phyloP scores from a whole-genome alignment of 768 basidiomycete genomes.

The Phanerochaete sordida region DNA sequence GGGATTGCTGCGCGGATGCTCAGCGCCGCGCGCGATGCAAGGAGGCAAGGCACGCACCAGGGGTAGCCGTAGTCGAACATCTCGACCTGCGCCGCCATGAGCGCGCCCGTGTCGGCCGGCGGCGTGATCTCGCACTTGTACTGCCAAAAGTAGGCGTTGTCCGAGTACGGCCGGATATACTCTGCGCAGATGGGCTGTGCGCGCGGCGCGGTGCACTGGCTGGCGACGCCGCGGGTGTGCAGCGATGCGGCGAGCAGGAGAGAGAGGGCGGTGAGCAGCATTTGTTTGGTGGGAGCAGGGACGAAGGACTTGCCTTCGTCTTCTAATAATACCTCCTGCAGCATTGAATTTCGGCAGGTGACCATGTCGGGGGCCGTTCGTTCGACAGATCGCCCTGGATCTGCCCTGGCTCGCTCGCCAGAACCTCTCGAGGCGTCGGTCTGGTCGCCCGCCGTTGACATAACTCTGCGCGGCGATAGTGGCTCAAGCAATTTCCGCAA shows the following conservation, averaged over 20 bases:
- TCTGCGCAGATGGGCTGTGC: not conserved
- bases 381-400: too few species aligned
- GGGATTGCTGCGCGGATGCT: not conserved
- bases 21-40: not conserved
- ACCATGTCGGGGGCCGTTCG: too few species aligned
- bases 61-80: constrained; percentile 1
- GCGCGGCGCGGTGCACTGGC: too few species aligned
- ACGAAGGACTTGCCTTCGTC: too few species aligned
- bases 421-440: too few species aligned
- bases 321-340: too few species aligned
- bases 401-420: too few species aligned
- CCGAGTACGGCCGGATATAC: constrained; percentile 4
- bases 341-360: too few species aligned
- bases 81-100: constrained; percentile 7
- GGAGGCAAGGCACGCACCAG: not conserved
- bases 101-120: constrained; percentile 5
- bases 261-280: not conserved
- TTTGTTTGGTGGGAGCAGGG: not conserved
- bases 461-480: too few species aligned
- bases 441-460: too few species aligned
- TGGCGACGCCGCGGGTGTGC: too few species aligned
- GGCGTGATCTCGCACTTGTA: not conserved
- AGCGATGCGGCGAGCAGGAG: not conserved
- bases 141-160: constrained; percentile 9
- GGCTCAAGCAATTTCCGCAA: too few species aligned